A percentile compares a stretch with the other conserved stretches of the same genome.
Conservation (phyloP, 2,329 filamentous ascomycete genomes). For the Exophiala viscosa region DNA sequence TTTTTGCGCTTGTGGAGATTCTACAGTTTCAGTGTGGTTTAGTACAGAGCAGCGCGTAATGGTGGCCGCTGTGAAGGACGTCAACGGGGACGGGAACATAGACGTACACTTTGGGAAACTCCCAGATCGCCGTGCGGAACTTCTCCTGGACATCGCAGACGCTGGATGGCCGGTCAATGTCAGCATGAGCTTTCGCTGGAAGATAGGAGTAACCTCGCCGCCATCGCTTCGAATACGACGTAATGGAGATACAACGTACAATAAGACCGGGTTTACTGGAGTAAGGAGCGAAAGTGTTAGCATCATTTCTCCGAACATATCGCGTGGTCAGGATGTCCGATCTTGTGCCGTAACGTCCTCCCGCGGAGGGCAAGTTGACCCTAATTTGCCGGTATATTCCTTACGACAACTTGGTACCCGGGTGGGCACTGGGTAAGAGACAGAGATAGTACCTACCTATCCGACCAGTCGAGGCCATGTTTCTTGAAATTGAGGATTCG, state of each 20-base stretch:
- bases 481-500: too few relatives aligned
- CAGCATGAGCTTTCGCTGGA: background rate
- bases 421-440: too few relatives aligned
- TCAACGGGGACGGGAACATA: background rate
- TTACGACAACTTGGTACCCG: too few relatives aligned
- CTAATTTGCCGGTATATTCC: too few relatives aligned
- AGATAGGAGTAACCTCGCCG: background rate
- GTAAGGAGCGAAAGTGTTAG: background rate
- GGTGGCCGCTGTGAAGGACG: background rate
- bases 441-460: too few relatives aligned
- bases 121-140: conserved; percentile 76
- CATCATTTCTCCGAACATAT: background rate
- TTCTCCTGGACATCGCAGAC: conserved; percentile 95
- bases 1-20: conserved; percentile 63
- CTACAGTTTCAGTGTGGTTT: conserved; percentile 30
- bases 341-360: too few relatives aligned
- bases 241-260: conserved; percentile 34
- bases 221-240: background rate
- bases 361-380: too few relatives aligned
- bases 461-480: too few relatives aligned
- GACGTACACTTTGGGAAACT: conserved; percentile 77
- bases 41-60: background rate
- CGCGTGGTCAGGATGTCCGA: background rate
- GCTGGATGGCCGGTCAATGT: conserved; percentile 44
- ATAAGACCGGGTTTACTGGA: conserved; percentile 45